Base-by-base conservation (phyloP, 371 early-diverging fungal species). In the Syncephalastrum monosporum region DNA sequence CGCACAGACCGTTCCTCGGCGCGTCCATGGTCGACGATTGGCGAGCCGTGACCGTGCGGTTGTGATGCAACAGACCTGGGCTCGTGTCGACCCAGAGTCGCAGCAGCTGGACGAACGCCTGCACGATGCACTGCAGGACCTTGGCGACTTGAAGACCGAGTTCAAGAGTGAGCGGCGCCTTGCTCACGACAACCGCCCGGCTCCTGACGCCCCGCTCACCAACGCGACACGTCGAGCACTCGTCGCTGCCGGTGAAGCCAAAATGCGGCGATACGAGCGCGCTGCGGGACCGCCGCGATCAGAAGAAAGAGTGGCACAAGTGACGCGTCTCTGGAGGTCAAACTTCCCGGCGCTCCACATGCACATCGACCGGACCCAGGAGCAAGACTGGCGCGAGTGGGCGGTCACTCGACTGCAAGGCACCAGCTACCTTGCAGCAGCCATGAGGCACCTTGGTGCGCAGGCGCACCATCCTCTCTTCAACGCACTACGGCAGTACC, bases 341-440 rank as follows among this genome's bases (percentile, higher is more conserved):
- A 49, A 56, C 42, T 49, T 24, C 8, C 56, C 56, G 6, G 56
- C 56, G 12, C 15, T 49, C n/a, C 56, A 56, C n/a, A 47, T 56
- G 2, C 56, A 56, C 25, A 56, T 56, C 15, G 6, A 8, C 7
- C 56, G 56, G 13, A 21, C 2, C 13, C 14, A 19, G 5, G 23
- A 49, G 27, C 15, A 17, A 2, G 42, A 16, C 14, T 56, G 56
- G 56, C 12, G 17, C 2, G 24, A 12, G 0, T 56, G 48, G 56
- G 49, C 38, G 1, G 7, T 27, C 14, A 46, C 14, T 10, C 27
- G 17, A 0, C 17, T 17, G 1, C 21, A 47, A 48, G 27, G 27
- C 7, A 21, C 17, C 0, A 15, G 15, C 23, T 48, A 19, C n/a
- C 48, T 56, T 19, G 56, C 56, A n/a, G 42, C 42, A 16, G 49